Percentiles rank a stretch among this genome's conserved stretches.
phyloP scores from a whole-genome alignment of 352 stramenopile genomes.

The Phytopythium cucurbitacearum region DNA sequence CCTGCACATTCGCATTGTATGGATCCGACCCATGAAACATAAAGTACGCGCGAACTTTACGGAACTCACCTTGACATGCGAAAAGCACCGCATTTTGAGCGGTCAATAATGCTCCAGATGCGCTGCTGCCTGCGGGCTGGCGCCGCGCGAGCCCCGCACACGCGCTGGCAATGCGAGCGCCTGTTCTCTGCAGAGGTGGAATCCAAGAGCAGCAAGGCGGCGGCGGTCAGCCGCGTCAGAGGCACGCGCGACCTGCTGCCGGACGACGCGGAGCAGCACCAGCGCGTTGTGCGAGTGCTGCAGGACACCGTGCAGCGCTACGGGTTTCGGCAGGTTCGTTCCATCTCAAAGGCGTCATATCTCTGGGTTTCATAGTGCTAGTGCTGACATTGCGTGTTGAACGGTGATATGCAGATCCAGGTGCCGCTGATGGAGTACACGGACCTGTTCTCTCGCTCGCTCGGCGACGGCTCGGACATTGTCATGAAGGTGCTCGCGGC shows the following conservation, averaged over 20 bases:
- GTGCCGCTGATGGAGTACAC: slow-evolving; percentile 86
- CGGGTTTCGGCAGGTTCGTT: slow-evolving; percentile 64
- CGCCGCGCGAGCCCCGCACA: background rate
- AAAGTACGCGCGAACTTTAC: no score
- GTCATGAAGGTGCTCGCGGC: slow-evolving; percentile 71
- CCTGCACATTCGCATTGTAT: no score
- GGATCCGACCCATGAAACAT: no score
- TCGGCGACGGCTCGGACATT: slow-evolving; percentile 84
- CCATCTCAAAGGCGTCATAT: background rate
- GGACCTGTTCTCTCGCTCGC: slow-evolving; percentile 73
- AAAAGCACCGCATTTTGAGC: no score
- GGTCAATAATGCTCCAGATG: background rate
- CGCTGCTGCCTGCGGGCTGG: slow-evolving; percentile 3
- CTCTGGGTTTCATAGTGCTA: background rate
- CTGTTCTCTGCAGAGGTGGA: no score
- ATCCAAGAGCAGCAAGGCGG: slow-evolving; percentile 10
- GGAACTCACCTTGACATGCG: no score
- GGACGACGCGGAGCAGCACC: slow-evolving; percentile 58
- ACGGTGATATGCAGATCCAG: slow-evolving; percentile 43
- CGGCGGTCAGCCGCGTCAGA: slow-evolving; percentile 50
- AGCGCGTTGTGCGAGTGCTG: slow-evolving; percentile 51
- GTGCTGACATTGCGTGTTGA: background rate
- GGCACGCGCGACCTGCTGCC: slow-evolving; percentile 72
- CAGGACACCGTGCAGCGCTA: slow-evolving; percentile 60
- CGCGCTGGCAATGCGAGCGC: no score